Evolutionary conservation across 1,284 basidiomycete species (phyloP).

Genomic region (Heterobasidion annosum): DNA sequence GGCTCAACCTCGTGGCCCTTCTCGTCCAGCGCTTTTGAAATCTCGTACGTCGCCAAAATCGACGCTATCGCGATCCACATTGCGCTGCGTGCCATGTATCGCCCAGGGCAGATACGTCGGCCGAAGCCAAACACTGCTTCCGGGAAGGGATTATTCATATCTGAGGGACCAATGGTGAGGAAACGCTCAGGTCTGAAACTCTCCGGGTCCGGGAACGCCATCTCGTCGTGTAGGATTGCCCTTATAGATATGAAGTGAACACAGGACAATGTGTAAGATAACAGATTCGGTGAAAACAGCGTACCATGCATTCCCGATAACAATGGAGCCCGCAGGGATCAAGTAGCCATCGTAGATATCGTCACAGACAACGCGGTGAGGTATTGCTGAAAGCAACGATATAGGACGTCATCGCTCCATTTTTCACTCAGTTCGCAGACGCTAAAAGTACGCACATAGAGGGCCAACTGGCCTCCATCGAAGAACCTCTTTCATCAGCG

Average conservation of each 20-base stretch:
- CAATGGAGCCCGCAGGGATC: conserved; percentile 23
- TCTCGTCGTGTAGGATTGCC: conserved; percentile 4
- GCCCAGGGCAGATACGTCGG: conserved; percentile 23
- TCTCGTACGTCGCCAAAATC: conserved; percentile 23
- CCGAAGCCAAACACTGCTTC: conserved; percentile 23
- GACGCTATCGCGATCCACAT: conserved; percentile 29
- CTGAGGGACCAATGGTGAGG: conserved; percentile 12
- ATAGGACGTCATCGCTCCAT: not conserved
- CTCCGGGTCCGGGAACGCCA: conserved; percentile 3
- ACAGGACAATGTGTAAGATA: not conserved
- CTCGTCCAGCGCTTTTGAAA: conserved; percentile 3
- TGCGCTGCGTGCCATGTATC: conserved; percentile 24
- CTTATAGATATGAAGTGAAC: not conserved
- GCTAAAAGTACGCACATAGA: not conserved
- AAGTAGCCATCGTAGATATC: conserved; percentile 26
- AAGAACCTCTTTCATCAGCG: conserved; percentile 13
- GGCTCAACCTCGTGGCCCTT: not conserved
- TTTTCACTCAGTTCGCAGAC: not conserved
- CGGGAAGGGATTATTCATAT: conserved; percentile 7
- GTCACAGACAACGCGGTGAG: conserved; percentile 20
- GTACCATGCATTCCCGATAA: conserved; percentile 23
- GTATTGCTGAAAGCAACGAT: conserved; percentile 13
- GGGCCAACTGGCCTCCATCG: conserved; percentile 14
- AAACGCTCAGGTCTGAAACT: conserved; percentile 10
- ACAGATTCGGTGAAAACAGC: not conserved